Evolutionary conservation across 495 filamentous ascomycete species (phyloP), one percentile per base, ranked within the genome.

Genomic region (Aspergillus bertholletiae): DNA sequence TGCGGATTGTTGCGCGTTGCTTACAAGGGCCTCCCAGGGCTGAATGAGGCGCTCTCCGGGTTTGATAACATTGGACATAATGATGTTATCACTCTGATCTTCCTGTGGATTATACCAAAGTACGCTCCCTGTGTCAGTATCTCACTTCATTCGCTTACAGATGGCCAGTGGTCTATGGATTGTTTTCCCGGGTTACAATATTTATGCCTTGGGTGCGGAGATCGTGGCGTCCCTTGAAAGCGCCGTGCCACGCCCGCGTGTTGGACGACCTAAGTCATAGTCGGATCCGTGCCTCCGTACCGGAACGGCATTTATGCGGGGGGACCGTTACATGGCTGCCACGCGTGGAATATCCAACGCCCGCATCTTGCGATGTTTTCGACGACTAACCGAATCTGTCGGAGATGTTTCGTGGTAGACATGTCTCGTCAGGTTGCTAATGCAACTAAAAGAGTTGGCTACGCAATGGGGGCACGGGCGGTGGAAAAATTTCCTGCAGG

Each of bases 21-120:
- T 56, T 34, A 58, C 59, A 20, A 59, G 11, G 11, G 7, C 6
- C 17, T 21, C n/a, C n/a, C 50, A 93, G 89, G 82, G 83, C 64
- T 92, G 28, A 88, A 88, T 58, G 92, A 96, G 68, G 75, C 80
- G 41, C 92, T 80, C 68, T 89, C 87, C 5, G 88, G 81, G 32
- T 96, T 88, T 59, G 78, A 81, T 35, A 87, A 92, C 58, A 87
- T 93, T 54, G 87, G 88, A 3, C 91, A 96, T 56, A 96, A 95
- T 60, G 70, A 71, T 48, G 39, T 71, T 17, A 52, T 61, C 7
- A 74, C 79, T 22, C 67, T 94, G 26, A 54, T 92, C 34, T 69
- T 86, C 23, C 56, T 87, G 5, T 95, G 87, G 86, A 85, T 92
- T 24, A 80, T 93, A 57, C 88, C 88, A 21, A 95, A 93, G 89